These are phyloP conservation scores for Lentinula edodes DNA, from an alignment of 768 basidiomycete species.

Conservation along the genomic window DNA sequence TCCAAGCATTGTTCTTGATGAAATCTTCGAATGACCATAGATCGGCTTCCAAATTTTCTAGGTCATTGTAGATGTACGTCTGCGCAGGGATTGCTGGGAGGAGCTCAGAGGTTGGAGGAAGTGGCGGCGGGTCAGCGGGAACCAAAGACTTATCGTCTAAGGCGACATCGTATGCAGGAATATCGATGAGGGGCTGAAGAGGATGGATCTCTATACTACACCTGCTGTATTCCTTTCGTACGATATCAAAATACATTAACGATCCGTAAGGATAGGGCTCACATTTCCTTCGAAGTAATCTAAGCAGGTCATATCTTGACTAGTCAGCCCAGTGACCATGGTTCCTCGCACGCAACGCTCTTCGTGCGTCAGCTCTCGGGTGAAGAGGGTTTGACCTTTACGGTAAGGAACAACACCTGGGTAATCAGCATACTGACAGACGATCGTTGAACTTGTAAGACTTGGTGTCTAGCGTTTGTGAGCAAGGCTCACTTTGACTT, in stretches of 20 bases:
- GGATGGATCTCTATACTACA: slow-evolving; percentile 49
- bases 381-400: slow-evolving; percentile 41
- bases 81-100: slow-evolving; percentile 43
- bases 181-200: slow-evolving; percentile 36
- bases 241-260: neutral
- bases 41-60: slow-evolving; percentile 41
- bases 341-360: slow-evolving; percentile 76
- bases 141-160: slow-evolving; percentile 26
- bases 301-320: slow-evolving; percentile 55
- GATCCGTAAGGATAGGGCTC: slow-evolving; percentile 17
- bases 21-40: slow-evolving; percentile 87
- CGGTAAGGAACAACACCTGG: slow-evolving; percentile 72
- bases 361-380: slow-evolving; percentile 45
- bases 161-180: slow-evolving; percentile 26
- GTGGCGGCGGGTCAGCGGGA: slow-evolving; percentile 34
- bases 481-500: slow-evolving; percentile 48
- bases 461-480: neutral
- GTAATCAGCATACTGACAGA: slow-evolving; percentile 60
- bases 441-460: neutral
- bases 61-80: slow-evolving; percentile 66
- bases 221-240: slow-evolving; percentile 65
- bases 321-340: slow-evolving; percentile 67
- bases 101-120: slow-evolving; percentile 28
- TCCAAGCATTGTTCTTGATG: slow-evolving; percentile 66
- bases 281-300: slow-evolving; percentile 84